A percentile compares a stretch with the other conserved stretches of the same genome.
Evolutionary conservation across 106 monocot species (phyloP).

Genomic region (Iris macrosiphon): DNA sequence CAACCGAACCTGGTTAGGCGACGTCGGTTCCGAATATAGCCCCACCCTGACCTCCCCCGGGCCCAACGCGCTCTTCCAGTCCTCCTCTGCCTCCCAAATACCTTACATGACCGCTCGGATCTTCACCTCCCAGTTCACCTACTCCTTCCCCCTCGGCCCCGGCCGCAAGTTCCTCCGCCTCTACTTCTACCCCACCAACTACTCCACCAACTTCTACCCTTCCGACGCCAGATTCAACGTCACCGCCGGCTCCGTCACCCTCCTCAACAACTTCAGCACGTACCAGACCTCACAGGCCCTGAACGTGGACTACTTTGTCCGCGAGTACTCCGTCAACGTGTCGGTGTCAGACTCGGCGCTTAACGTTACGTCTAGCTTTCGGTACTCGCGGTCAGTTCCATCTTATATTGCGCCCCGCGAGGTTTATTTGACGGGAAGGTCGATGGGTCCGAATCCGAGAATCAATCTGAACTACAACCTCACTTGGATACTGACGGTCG

Average conservation of each 20-base stretch:
- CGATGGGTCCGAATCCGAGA: slow-evolving; percentile 41
- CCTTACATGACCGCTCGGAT: slow-evolving; percentile 51
- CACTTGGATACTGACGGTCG: slow-evolving; percentile 45
- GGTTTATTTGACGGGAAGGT: slow-evolving; percentile 35
- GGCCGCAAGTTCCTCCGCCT: slow-evolving; percentile 69
- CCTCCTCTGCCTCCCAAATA: slow-evolving; percentile 15
- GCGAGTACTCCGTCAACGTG: slow-evolving; percentile 27
- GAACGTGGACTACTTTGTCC: slow-evolving; percentile 18
- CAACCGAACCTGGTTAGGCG: slow-evolving; percentile 38
- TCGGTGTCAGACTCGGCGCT: slow-evolving; percentile 10
- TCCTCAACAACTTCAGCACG: slow-evolving; percentile 50
- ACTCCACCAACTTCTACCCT: slow-evolving; percentile 20
- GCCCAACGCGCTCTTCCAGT: not conserved
- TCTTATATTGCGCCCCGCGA: slow-evolving; percentile 23
- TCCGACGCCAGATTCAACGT: slow-evolving; percentile 38
- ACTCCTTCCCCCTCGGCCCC: slow-evolving; percentile 48
- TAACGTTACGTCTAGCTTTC: slow-evolving; percentile 7
- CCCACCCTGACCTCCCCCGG: slow-evolving; percentile 3
- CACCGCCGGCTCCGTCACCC: slow-evolving; percentile 18
- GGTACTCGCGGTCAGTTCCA: not conserved
- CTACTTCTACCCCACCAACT: slow-evolving; percentile 44
- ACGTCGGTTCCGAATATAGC: slow-evolving; percentile 20
- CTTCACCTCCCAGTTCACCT: slow-evolving; percentile 65
- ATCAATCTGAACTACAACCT: slow-evolving; percentile 54
- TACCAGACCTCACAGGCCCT: slow-evolving; percentile 22